Evolutionary conservation across 805 yeast species (phyloP), one percentile per base, ranked within the genome.

Genomic region (Ogataea trehalophila): DNA sequence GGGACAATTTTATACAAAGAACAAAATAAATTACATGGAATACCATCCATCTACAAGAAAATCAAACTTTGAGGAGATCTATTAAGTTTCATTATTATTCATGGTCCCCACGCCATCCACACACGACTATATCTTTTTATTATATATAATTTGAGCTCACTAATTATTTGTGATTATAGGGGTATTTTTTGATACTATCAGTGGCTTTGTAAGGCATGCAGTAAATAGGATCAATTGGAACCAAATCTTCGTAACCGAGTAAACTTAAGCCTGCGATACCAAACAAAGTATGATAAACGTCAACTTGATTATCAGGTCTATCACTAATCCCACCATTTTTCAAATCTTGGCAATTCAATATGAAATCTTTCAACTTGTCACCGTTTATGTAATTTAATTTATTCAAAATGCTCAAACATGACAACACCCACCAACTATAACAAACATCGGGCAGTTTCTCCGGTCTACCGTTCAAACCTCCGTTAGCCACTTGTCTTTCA

Each of bases 391-490:
- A 90, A 53, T 86, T 77, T 17, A 81, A 63, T 51, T 77, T 81
- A 0, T 70, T 78, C 18, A 92, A 71, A 35, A 88, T 81, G 0
- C 85, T 76, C 48, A 91, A 67, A 2, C 89, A 76, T 2, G 95
- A 84, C 20, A 90, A 64, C 9, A 90, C 95, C 99, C 99, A 94
- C 96, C 97, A 94, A 57, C 94, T 83, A 63, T 94, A 94, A 63
- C 99, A 94, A n/a, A 88, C 96, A 66, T 94, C 99, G 0, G 98
- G 96, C 17, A 89, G 69, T 63, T 94, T 94, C 49, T 94, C 96
- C 0, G 98, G 97, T 43, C 99, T 76, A 0, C 99, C 99, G 61
- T 94, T 94, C 46, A 94, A 73, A 0, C 99, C 99, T 6, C 99
- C 99, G 29, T 76, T 76, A 6, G 78, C 74, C 8, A 88, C 77